A percentile compares a stretch with the other conserved stretches of the same genome.
Evolutionary conservation across 2,329 filamentous ascomycete species (phyloP).

Genomic region (Coleophoma eucalyptorum): DNA sequence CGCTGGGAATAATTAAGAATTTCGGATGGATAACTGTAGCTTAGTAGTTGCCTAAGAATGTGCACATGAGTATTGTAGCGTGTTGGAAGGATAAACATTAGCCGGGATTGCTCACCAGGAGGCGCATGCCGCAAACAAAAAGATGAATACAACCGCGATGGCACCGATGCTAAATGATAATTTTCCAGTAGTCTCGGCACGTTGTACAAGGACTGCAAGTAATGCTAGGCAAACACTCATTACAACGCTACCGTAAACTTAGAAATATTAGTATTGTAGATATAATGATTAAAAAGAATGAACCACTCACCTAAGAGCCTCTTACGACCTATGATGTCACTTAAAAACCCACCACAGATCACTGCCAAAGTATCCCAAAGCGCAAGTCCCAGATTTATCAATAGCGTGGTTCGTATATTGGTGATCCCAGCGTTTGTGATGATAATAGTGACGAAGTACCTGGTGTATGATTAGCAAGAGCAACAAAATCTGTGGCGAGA

Average conservation of each 20-base stretch:
- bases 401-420: not conserved
- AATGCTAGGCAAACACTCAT: not conserved
- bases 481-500: not conserved
- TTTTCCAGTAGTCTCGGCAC: not conserved
- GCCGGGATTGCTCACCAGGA: conserved; percentile 14
- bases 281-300: too few relatives aligned
- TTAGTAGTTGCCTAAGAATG: conserved; percentile 11
- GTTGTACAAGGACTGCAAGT: not conserved
- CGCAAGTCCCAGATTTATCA: not conserved
- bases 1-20: conserved; percentile 31
- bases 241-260: too few relatives aligned
- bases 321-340: not conserved
- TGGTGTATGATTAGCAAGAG: not conserved
- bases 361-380: not conserved
- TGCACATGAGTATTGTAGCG: too few relatives aligned
- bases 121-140: conserved; percentile 21
- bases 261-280: too few relatives aligned
- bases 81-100: too few relatives aligned
- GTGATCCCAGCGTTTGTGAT: not conserved
- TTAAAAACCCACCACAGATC: not conserved
- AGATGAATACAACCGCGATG: conserved; percentile 19
- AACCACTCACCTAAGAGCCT: not conserved
- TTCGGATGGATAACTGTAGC: conserved; percentile 20
- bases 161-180: not conserved
- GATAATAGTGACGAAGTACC: not conserved